Conservation (phyloP, 371 early-diverging fungal species). For the Mortierella sp. region DNA sequence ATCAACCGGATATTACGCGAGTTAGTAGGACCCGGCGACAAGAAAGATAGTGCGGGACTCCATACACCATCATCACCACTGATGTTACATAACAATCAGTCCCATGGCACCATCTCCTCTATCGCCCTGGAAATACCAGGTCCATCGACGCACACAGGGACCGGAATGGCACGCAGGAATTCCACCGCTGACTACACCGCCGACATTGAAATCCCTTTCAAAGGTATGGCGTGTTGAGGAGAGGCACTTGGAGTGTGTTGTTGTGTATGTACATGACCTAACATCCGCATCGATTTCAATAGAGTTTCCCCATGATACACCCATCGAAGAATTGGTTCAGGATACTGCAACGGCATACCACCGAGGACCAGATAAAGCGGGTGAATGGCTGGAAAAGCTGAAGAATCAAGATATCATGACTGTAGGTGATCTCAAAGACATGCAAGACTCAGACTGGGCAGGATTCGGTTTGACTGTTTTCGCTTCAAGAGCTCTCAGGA, state of each 20-base stretch:
- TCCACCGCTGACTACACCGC: conserved; percentile 52
- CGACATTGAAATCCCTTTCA: conserved; percentile 48
- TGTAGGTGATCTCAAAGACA: conserved; percentile 79
- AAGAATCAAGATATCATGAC: conserved; percentile 84
- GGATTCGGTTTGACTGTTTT: conserved; percentile 86
- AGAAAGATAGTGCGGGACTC: conserved; percentile 51
- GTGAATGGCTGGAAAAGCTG: conserved; percentile 78
- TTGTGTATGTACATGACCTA: neutral
- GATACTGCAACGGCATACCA: conserved; percentile 75
- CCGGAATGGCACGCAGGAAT: conserved; percentile 25
- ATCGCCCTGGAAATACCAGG: conserved; percentile 26
- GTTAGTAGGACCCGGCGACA: conserved; percentile 61
- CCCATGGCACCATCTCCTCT: conserved; percentile 18
- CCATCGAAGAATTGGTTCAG: conserved; percentile 75
- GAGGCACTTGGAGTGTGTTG: neutral
- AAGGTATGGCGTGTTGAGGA: conserved; percentile 17
- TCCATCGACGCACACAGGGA: conserved; percentile 22
- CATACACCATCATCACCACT: conserved; percentile 37
- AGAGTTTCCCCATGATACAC: conserved; percentile 70
- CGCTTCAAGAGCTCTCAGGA: conserved; percentile 86
- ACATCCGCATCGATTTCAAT: neutral
- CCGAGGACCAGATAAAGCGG: conserved; percentile 76
- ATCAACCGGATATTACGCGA: conserved; percentile 88
- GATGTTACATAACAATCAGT: conserved; percentile 9
- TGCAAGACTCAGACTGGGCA: conserved; percentile 84